Percentiles rank a stretch among this genome's conserved stretches.
These are phyloP conservation scores for Nitzschia sp. DNA, from an alignment of 108 stramenopile genomes.

Conservation along the genomic window DNA sequence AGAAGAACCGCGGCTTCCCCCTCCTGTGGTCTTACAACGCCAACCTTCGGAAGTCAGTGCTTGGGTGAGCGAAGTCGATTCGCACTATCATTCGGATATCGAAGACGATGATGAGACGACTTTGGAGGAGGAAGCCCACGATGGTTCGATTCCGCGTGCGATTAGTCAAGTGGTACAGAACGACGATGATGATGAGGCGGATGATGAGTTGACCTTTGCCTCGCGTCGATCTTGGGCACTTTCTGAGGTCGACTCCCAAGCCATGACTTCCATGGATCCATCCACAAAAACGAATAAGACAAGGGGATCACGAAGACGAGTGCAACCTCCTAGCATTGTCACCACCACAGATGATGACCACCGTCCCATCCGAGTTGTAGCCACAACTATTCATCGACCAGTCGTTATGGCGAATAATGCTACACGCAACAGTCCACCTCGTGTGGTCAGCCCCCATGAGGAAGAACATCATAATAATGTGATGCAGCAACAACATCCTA, in stretches of 20 bases:
- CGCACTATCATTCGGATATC: conserved; percentile 17
- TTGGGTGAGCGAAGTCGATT: conserved; percentile 14
- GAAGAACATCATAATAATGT: neutral
- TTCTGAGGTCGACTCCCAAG: neutral
- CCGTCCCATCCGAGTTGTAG: neutral
- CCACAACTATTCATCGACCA: neutral
- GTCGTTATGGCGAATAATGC: neutral
- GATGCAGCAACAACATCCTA: neutral
- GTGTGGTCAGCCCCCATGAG: neutral
- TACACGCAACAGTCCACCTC: neutral
- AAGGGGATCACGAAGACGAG: no score
- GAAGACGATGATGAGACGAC: neutral
- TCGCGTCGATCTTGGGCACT: no score
- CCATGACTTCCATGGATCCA: neutral
- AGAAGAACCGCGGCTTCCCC: no score
- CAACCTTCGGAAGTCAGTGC: neutral
- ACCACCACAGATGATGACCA: neutral
- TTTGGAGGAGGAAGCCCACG: no score
- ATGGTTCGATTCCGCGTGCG: no score
- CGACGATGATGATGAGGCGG: neutral
- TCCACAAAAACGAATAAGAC: neutral
- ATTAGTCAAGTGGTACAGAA: neutral
- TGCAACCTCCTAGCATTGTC: neutral
- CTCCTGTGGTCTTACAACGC: neutral
- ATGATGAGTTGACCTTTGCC: no score